Percentiles rank a stretch among this genome's conserved stretches.
Evolutionary conservation across 495 filamentous ascomycete genomes (phyloP).

Genomic region (Daldinia bambusicola): DNA sequence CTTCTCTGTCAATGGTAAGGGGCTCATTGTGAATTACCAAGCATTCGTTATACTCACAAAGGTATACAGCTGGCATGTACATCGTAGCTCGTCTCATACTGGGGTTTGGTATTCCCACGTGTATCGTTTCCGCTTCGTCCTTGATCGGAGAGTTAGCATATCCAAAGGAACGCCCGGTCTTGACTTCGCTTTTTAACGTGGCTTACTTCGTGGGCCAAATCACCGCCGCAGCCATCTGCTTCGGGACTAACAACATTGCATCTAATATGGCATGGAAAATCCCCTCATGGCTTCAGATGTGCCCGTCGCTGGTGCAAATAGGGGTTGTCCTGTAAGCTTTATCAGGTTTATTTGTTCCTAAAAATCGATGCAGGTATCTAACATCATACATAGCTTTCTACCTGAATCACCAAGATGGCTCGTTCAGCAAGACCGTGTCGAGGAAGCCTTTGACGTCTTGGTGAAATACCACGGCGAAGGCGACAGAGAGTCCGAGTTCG

Average conservation of each 20-base stretch:
- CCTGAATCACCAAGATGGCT: slow-evolving; percentile 67
- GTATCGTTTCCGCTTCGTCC: slow-evolving; percentile 69
- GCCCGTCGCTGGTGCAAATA: slow-evolving; percentile 68
- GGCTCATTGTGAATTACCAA: neutral
- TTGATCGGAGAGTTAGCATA: slow-evolving; percentile 72
- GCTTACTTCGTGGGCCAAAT: slow-evolving; percentile 72
- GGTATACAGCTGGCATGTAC: slow-evolving; percentile 63
- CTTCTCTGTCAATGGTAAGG: slow-evolving; percentile 52
- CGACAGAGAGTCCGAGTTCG: slow-evolving; percentile 59
- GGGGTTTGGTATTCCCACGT: slow-evolving; percentile 71
- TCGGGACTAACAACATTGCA: slow-evolving; percentile 67
- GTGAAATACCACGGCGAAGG: slow-evolving; percentile 69
- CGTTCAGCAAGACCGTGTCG: slow-evolving; percentile 60
- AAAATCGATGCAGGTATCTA: slow-evolving; percentile 6
- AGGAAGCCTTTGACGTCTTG: slow-evolving; percentile 65
- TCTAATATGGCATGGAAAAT: slow-evolving; percentile 73
- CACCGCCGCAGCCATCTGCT: slow-evolving; percentile 67
- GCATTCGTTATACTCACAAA: neutral
- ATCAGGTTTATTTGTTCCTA: slow-evolving; percentile 45
- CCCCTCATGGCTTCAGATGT: slow-evolving; percentile 68
- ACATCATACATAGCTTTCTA: slow-evolving; percentile 53
- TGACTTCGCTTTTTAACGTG: slow-evolving; percentile 75
- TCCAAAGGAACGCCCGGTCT: slow-evolving; percentile 70
- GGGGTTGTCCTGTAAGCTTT: slow-evolving; percentile 57
- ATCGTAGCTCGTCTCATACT: slow-evolving; percentile 70